phyloP scores from a whole-genome alignment of 2,329 filamentous ascomycete species.

The Sphaerulina vaccinii region DNA sequence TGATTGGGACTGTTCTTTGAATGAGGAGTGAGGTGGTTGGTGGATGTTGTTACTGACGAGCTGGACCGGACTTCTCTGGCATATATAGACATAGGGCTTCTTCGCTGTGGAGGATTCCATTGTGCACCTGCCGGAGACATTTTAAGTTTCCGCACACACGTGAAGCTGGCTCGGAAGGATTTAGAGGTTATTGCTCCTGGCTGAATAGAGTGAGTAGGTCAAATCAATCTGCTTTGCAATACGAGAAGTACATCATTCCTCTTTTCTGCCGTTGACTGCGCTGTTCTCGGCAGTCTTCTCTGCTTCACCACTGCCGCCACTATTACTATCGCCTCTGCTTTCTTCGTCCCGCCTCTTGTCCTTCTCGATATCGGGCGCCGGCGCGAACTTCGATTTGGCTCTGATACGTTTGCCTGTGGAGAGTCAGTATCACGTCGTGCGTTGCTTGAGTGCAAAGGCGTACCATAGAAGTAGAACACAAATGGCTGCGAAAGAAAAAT shows the following conservation, averaged over 20 bases:
- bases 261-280: too few species aligned
- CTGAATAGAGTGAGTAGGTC: too few species aligned
- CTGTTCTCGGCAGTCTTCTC: neutral
- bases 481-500: conserved; percentile 32
- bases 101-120: too few species aligned
- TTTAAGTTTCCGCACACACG: too few species aligned
- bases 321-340: conserved; percentile 13
- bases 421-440: neutral
- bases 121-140: too few species aligned
- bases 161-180: too few species aligned
- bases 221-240: too few species aligned
- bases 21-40: neutral
- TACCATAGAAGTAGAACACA: conserved; percentile 41
- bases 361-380: conserved; percentile 40
- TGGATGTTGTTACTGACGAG: too few species aligned
- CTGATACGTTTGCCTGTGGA: conserved; percentile 44
- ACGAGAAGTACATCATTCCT: neutral
- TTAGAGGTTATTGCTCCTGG: too few species aligned
- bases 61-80: too few species aligned
- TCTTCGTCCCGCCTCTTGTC: conserved; percentile 40
- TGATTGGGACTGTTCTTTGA: neutral
- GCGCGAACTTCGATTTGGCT: conserved; percentile 45
- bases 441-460: too few species aligned
- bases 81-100: too few species aligned
- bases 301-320: neutral